phyloP scores from a whole-genome alignment of 2,329 filamentous ascomycete genomes.

The Claviceps purpurea region DNA sequence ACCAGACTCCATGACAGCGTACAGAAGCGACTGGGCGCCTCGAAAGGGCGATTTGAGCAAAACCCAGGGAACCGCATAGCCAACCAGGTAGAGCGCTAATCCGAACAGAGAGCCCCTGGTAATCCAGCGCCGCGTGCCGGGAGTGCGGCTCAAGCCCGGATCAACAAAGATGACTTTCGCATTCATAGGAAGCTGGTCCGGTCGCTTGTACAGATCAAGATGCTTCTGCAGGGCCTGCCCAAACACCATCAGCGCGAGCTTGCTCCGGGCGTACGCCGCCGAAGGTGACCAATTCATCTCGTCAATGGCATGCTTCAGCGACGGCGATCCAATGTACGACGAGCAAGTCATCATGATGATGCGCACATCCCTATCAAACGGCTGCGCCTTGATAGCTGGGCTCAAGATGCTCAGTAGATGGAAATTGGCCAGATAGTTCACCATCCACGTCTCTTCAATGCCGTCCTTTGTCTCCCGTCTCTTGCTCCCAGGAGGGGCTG shows the following conservation, averaged over 20 bases:
- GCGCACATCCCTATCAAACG: conserved; percentile 83
- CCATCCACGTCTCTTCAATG: conserved; percentile 79
- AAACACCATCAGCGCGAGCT: conserved; percentile 79
- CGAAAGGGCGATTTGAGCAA: conserved; percentile 72
- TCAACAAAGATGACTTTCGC: conserved; percentile 77
- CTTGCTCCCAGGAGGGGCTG: conserved; percentile 53
- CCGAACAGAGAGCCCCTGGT: conserved; percentile 75
- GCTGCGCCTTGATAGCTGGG: conserved; percentile 80
- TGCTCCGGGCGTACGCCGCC: conserved; percentile 49
- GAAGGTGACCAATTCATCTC: conserved; percentile 40
- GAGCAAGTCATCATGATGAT: conserved; percentile 79
- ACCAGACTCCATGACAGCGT: conserved; percentile 69
- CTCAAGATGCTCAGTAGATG: conserved; percentile 85
- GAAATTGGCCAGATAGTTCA: conserved; percentile 94
- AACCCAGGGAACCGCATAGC: conserved; percentile 76
- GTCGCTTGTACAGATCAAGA: conserved; percentile 68
- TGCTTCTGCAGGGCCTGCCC: conserved; percentile 87
- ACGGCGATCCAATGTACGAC: conserved; percentile 67
- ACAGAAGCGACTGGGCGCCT: conserved; percentile 77
- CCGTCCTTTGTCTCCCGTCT: conserved; percentile 58
- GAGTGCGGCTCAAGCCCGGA: conserved; percentile 72
- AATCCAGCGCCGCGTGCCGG: conserved; percentile 77
- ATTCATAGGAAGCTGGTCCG: conserved; percentile 71
- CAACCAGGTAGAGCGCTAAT: conserved; percentile 59
- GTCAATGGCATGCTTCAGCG: conserved; percentile 41